Evolutionary conservation across 441 rosid genomes (phyloP), one percentile per base, ranked within the genome.

Genomic region (Populus tomentosa): DNA sequence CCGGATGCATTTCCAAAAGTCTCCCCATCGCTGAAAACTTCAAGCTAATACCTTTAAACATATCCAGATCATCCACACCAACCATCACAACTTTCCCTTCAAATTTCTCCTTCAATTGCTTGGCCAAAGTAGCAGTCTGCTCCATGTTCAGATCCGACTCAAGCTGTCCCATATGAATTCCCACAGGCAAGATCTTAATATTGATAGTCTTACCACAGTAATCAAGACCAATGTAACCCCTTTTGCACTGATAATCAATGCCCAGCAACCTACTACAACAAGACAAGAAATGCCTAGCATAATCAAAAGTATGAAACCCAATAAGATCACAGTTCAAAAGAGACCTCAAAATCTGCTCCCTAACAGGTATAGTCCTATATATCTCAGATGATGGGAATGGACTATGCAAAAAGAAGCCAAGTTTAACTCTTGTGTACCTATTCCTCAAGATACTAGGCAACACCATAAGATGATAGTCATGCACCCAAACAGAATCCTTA

Each of bases 191-290:
- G 70, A 93, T 93, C 94, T 91, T 93, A 74, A 93, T 82, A 71
- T 82, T 89, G 36, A 93, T 94, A 10, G 90, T 89, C 80, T 96
- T 86, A 21, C 98, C 98, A 65, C 72, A 90, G 75, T 93, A 93
- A 11, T 93, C 98, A 30, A 93, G 75, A 64, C 94, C 93, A 86
- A 91, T 90, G 88, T 89, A 85, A 63, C 98, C 98, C 81, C 98
- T 88, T 67, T 90, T 93, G 9, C 92, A 93, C 81, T 86, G 91
- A 46, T 88, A 93, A 80, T 91, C 90, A n/a, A 93, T 81, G 14
- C 98, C 98, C 75, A 93, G 62, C 90, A 93, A 86, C 82, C 98
- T 86, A 67, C 96, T 88, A 53, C 98, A 93, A 67, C 92, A 91
- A 3, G 98, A 87, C 85, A 93, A 75, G 87, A 93, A 93, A 84